Base-by-base conservation (phyloP, 2,329 filamentous ascomycete species). In the Elsinoe ampelina region DNA sequence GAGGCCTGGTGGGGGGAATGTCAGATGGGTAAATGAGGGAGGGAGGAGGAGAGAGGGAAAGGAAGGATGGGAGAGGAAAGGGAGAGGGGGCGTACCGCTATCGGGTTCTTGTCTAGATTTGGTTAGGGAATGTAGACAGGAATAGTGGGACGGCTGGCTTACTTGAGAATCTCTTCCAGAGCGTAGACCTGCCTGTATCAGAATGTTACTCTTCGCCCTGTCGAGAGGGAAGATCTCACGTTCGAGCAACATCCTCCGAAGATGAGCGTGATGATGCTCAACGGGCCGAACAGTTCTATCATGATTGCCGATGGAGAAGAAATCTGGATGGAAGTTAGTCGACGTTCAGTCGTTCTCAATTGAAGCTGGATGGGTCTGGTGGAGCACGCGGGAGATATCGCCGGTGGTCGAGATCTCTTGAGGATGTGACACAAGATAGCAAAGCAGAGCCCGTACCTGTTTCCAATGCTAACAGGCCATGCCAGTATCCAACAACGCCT, bases 221-320 rank as follows among this genome's bases (percentile, higher is more conserved):
- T 39, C 26, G 20, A 39, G 2, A 26, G 34, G 48, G 38, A 34
- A 34, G 38, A 26, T 39, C 83, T 72, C 75, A 91, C 91, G 78
- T 95, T 95, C 35, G 89, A 89, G 73, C 91, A 95, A 69, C 90
- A 95, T 30, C 93, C 93, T 54, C 93, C 93, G 71, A 98, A 96
- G 59, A 98, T 97, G 62, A 97, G 80, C 54, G 79, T 79, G 58
- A 92, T 78, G 80, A 95, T 95, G 58, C 71, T 70, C 42, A 65
- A 38, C 2, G 64, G 57, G 8, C 68, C 64, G 36, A 73, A 42
- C 5, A 54, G 10, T 20, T 55, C 22, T 32, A 51, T 45, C 51
- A 59, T 61, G 7, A 26, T 55, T 22, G 12, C 48, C 6, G 15
- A 7, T 32, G 20, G 1, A n/a, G 2, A 39, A 20, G 19, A 15